Conservation (phyloP, 2,329 filamentous ascomycete genomes). For the Metarhizium anisopliae region DNA sequence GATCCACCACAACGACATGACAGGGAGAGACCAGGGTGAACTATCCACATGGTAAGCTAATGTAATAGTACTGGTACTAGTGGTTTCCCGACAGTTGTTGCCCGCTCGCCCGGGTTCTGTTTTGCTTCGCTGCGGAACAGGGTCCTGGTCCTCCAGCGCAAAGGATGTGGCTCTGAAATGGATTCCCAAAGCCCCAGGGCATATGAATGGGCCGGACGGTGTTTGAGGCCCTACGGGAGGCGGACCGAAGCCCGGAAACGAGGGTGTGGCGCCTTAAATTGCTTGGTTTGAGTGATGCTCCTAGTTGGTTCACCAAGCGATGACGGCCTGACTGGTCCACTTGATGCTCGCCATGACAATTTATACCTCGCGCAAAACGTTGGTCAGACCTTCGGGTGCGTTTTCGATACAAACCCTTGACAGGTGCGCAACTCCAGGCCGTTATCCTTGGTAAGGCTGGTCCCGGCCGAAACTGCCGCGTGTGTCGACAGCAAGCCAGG, state of each 20-base stretch:
- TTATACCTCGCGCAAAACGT: neutral
- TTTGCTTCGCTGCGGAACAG: neutral
- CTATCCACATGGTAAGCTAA: neutral
- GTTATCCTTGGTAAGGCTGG: neutral
- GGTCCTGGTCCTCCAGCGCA: neutral
- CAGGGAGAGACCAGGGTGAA: neutral
- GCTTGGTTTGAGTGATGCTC: neutral
- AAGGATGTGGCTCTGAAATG: neutral
- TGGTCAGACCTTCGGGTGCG: neutral
- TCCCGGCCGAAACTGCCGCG: neutral
- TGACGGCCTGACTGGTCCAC: neutral
- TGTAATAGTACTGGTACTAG: neutral
- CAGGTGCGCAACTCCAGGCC: neutral
- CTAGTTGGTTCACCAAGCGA: neutral
- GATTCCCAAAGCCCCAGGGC: neutral
- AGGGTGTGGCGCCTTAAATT: conserved; percentile 2
- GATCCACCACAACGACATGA: neutral
- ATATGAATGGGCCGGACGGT: neutral
- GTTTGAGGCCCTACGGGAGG: neutral
- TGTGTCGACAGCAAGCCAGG: neutral
- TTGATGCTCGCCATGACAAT: neutral
- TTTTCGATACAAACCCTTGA: neutral
- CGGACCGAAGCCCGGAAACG: conserved; percentile 3
- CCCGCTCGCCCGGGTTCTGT: neutral
- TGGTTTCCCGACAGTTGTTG: neutral